Conservation (phyloP, 2,329 filamentous ascomycete species). For the Clarireedia homoeocarpa region DNA sequence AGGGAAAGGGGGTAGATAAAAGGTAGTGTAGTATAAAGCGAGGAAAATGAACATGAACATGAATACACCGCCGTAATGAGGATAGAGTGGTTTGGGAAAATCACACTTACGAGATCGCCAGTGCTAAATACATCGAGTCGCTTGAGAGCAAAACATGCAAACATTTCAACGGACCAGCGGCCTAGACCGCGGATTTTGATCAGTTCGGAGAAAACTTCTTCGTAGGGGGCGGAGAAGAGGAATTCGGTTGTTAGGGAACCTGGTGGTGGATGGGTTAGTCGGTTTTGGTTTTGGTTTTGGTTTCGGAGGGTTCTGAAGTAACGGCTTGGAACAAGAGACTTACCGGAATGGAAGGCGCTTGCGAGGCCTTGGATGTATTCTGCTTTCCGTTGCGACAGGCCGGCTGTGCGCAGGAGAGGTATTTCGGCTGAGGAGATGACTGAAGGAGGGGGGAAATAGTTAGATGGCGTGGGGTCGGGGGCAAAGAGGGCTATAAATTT, state of each 20-base stretch:
- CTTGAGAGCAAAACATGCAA: slow-evolving; percentile 92
- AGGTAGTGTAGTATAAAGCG: too few species aligned
- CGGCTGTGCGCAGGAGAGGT: slow-evolving; percentile 55
- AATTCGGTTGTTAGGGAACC: slow-evolving; percentile 33
- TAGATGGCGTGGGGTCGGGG: slow-evolving; percentile 11
- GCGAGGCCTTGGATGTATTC: slow-evolving; percentile 88
- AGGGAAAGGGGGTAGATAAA: too few species aligned
- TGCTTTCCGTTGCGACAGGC: slow-evolving; percentile 87
- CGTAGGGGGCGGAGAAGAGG: slow-evolving; percentile 72
- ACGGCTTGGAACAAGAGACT: slow-evolving; percentile 40
- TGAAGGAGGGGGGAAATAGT: slow-evolving; percentile 41
- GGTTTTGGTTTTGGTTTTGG: slow-evolving; percentile 55
- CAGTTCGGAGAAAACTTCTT: slow-evolving; percentile 74
- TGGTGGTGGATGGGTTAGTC: slow-evolving; percentile 64
- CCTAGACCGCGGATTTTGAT: slow-evolving; percentile 83
- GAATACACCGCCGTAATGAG: too few species aligned
- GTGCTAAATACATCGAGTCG: slow-evolving; percentile 88
- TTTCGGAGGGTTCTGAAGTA: too few species aligned
- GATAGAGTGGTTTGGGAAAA: too few species aligned
- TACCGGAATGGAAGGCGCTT: too few species aligned
- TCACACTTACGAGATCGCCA: slow-evolving; percentile 55
- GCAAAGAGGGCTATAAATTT: slow-evolving; percentile 74
- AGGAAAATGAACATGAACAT: too few species aligned
- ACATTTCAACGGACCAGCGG: slow-evolving; percentile 95
- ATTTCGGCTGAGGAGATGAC: slow-evolving; percentile 54